Evolutionary conservation across 2,329 filamentous ascomycete genomes (phyloP).

Genomic region (Thelonectria olida): DNA sequence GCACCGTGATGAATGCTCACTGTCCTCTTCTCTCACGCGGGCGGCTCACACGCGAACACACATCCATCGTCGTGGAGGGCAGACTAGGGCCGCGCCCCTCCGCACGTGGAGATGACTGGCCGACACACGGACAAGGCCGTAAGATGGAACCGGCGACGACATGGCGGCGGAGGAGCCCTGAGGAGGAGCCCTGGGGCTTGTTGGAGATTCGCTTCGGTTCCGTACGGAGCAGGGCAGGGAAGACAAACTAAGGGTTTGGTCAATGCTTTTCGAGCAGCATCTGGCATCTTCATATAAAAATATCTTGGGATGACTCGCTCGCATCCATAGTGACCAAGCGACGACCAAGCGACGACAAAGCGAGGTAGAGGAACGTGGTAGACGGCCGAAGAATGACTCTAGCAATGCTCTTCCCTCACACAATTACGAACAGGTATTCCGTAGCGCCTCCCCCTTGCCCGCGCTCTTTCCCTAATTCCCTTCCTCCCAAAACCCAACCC

Average conservation of each 20-base stretch:
- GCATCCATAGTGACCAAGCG: not conserved
- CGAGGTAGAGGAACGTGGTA: not conserved
- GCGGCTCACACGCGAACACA: not conserved
- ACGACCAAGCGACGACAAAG: conserved; percentile 2
- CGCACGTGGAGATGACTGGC: conserved; percentile 28
- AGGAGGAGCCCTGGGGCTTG: not conserved
- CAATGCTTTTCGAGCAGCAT: not conserved
- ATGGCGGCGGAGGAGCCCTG: conserved; percentile 3
- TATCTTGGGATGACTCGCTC: not conserved
- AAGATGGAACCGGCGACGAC: conserved; percentile 7
- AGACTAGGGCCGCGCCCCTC: conserved; percentile 22
- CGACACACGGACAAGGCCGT: too few relatives aligned
- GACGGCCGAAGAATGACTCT: not conserved
- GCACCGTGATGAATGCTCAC: not conserved
- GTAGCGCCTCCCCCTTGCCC: conserved; percentile 4
- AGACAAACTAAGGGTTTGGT: not conserved
- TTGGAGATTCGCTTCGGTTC: not conserved
- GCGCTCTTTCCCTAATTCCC: not conserved
- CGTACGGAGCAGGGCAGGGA: not conserved
- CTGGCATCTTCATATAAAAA: not conserved
- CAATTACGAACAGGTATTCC: conserved; percentile 3
- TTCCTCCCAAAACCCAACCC: not conserved
- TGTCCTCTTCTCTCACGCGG: not conserved
- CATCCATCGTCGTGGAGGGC: not conserved
- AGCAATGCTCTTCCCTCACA: not conserved